These are phyloP conservation scores for Arxiozyma telluris DNA, from an alignment of 1,139 yeast species.

Conservation along the genomic window DNA sequence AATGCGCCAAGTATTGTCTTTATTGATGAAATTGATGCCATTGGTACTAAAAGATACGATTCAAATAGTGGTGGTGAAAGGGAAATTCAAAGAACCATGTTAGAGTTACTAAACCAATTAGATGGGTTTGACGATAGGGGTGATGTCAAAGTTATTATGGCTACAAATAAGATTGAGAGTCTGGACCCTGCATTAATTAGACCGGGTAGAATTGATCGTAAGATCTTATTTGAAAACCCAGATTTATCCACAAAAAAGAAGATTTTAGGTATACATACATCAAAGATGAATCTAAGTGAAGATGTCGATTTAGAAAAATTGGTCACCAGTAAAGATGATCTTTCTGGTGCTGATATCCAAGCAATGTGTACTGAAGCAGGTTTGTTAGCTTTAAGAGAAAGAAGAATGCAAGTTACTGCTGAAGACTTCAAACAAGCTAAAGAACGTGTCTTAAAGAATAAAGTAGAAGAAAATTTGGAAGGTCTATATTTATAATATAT, in stretches of 20 bases:
- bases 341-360: conserved; percentile 97
- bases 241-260: conserved; percentile 89
- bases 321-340: conserved; percentile 86
- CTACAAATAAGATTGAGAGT: conserved; percentile 91
- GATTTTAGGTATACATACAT: conserved; percentile 87
- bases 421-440: conserved; percentile 92
- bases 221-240: conserved; percentile 92
- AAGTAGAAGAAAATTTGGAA: conserved; percentile 93
- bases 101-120: conserved; percentile 89
- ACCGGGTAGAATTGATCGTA: conserved; percentile 98
- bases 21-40: conserved; percentile 98
- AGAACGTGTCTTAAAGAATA: conserved; percentile 94
- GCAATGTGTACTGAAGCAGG: conserved; percentile 99
- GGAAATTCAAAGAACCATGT: conserved; percentile 97
- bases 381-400: conserved; percentile 85
- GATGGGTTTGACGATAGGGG: conserved; percentile 99
- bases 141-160: conserved; percentile 98
- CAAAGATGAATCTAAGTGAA: conserved; percentile 81
- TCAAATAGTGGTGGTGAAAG: conserved; percentile 96
- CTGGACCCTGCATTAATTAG: conserved; percentile 96
- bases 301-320: conserved; percentile 88
- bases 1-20: conserved; percentile 97
- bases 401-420: conserved; percentile 96
- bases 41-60: conserved; percentile 95
- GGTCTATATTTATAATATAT: conserved; percentile 70